Base-by-base conservation (phyloP, 2,329 filamentous ascomycete genomes). In the Pestalotiopsis sp. region DNA sequence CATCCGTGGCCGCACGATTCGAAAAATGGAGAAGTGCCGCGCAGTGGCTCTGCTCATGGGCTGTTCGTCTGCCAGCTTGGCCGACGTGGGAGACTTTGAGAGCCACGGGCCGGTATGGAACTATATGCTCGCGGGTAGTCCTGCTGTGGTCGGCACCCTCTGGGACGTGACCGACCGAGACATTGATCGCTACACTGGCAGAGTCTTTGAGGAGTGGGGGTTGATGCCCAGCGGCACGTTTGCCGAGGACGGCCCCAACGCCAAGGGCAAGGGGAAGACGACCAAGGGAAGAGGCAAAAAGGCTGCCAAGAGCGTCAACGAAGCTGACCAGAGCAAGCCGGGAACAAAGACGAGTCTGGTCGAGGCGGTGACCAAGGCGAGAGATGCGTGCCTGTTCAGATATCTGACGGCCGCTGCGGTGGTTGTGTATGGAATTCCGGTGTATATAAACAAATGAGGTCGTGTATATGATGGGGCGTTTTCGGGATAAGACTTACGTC, bases 151-250 rank as follows among this genome's bases (percentile, higher is more conserved):
- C 2, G 96, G 94, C 60, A 98, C 95, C 17, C 85, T 99, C 49
- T 99, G 96, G 96, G 96, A 99, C 80, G 96, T 99, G 64, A 99
- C 96, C 11, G 96, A 99, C 79, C 93, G 93, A 75, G 96, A 99
- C 79, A 97, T 98, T 78, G 97, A 99, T 82, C 92, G 95, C 20
- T 97, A 97, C 79, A 93, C 95, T 0, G 90, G 91, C 41, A 86
- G 87, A 31, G 84, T 92, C 2, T 92, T 97, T 78, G 92, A 96
- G 77, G 87, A 92, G 74, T 99, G 96, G 96, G 96, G 96, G 0
- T 79, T 99, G 6, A 83, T 92, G 66, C 76, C 80, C 1, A 74
- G 74, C 79, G 86, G 86, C 69, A 79, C 83, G 7, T 86, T 81
- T 69, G 71, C 84, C 70, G 77, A 79, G 64, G 78, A 80, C 25